Conservation (phyloP, 768 basidiomycete species). For the Calocybe cyanea region DNA sequence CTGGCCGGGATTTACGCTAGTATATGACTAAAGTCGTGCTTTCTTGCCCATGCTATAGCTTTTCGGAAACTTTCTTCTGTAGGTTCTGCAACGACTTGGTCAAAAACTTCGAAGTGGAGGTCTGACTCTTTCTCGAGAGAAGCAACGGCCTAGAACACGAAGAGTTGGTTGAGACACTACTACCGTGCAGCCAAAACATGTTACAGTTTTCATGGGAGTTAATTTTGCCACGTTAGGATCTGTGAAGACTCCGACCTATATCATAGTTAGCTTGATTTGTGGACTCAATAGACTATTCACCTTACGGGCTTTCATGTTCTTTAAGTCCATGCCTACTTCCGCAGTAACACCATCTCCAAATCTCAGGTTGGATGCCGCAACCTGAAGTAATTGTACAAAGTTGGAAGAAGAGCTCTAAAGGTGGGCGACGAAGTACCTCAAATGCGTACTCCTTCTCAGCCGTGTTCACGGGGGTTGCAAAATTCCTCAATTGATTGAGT, state of each 20-base stretch:
- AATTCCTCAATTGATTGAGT: slow-evolving; percentile 60
- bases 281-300: slow-evolving; percentile 31
- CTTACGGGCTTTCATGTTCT: slow-evolving; percentile 89
- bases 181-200: slow-evolving; percentile 19
- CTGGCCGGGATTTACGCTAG: slow-evolving; percentile 57
- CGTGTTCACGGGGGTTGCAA: slow-evolving; percentile 72
- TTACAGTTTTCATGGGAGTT: slow-evolving; percentile 75
- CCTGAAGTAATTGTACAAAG: slow-evolving; percentile 34
- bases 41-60: slow-evolving; percentile 84
- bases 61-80: slow-evolving; percentile 87
- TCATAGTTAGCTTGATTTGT: slow-evolving; percentile 4
- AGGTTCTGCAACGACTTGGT: slow-evolving; percentile 82
- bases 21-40: slow-evolving; percentile 91
- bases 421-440: slow-evolving; percentile 45
- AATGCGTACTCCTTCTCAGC: slow-evolving; percentile 90
- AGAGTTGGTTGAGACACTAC: background rate
- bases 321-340: slow-evolving; percentile 91
- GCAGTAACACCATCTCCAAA: slow-evolving; percentile 89
- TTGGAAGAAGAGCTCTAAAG: background rate
- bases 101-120: slow-evolving; percentile 79
- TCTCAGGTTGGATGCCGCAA: slow-evolving; percentile 82
- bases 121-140: slow-evolving; percentile 76
- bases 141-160: slow-evolving; percentile 55
- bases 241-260: slow-evolving; percentile 89
- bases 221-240: slow-evolving; percentile 83